These are phyloP conservation scores for Amanita phalloides DNA, from an alignment of 768 basidiomycete species.

Conservation along the genomic window DNA sequence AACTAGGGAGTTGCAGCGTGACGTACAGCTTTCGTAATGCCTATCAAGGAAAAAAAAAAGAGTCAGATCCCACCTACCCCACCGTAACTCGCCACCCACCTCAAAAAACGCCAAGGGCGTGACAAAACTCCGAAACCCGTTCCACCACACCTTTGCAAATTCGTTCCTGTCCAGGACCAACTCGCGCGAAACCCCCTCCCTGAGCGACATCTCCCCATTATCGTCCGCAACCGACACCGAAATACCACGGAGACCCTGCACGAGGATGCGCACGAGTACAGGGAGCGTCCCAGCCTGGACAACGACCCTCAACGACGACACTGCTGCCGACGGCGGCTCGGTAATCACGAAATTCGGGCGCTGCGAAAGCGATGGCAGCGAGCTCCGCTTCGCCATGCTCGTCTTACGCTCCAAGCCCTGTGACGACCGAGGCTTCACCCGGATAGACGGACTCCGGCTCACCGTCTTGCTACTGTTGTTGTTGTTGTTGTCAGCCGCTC, in stretches of 20 bases:
- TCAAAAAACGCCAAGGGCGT: constrained; percentile 78
- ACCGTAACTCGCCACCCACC: constrained; percentile 29
- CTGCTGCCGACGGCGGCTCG: constrained; percentile 43
- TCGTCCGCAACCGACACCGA: constrained; percentile 79
- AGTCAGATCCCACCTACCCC: background rate
- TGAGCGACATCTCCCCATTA: constrained; percentile 74
- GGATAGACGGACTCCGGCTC: constrained; percentile 60
- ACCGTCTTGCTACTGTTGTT: constrained; percentile 27
- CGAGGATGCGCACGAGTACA: constrained; percentile 61
- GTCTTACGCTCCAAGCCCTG: constrained; percentile 68
- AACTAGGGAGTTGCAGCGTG: constrained; percentile 32
- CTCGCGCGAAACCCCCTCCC: constrained; percentile 64
- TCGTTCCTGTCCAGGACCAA: constrained; percentile 63
- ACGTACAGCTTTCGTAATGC: constrained; percentile 68
- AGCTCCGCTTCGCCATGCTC: constrained; percentile 64
- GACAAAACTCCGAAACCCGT: constrained; percentile 71
- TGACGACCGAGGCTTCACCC: constrained; percentile 62
- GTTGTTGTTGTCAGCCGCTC: too few species aligned
- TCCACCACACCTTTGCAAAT: constrained; percentile 77
- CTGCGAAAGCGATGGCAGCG: constrained; percentile 66
- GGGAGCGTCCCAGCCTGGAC: constrained; percentile 75
- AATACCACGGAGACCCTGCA: constrained; percentile 67
- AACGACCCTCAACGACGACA: constrained; percentile 63
- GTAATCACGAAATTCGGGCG: constrained; percentile 45
- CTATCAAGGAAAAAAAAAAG: constrained; percentile 23